Conservation (phyloP, 192 early-diverging fungal genomes). For the Coemansia sp. region DNA sequence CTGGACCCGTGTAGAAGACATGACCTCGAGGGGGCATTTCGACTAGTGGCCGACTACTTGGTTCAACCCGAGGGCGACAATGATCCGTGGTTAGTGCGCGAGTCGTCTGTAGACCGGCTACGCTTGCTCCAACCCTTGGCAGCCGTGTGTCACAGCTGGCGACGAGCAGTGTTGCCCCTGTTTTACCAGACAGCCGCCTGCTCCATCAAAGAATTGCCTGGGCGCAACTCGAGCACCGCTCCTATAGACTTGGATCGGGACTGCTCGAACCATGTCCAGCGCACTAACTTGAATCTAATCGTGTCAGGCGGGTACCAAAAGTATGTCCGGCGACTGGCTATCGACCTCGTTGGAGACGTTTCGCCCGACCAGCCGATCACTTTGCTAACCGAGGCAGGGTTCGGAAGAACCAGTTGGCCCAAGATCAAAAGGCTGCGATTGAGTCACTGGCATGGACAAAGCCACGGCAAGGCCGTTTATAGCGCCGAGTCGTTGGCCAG, state of each 20-base stretch:
- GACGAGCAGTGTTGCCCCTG: constrained; percentile 29
- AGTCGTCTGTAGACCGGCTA: constrained; percentile 19
- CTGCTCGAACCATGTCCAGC: background rate
- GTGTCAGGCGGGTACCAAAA: constrained; percentile 20
- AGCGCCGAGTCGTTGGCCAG: constrained; percentile 26
- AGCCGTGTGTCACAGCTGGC: constrained; percentile 37
- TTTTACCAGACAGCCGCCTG: constrained; percentile 41
- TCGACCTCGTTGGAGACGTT: constrained; percentile 38
- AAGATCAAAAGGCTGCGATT: constrained; percentile 25
- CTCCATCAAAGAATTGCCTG: constrained; percentile 19
- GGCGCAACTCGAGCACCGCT: background rate
- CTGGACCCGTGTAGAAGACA: constrained; percentile 5
- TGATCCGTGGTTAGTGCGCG: background rate
- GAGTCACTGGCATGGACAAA: constrained; percentile 31
- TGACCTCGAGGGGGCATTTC: constrained; percentile 17
- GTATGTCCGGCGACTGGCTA: constrained; percentile 27
- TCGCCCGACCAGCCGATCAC: constrained; percentile 19
- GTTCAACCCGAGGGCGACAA: background rate
- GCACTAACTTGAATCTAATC: constrained; percentile 34
- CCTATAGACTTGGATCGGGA: background rate
- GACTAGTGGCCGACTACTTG: constrained; percentile 26
- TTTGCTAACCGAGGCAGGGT: constrained; percentile 27
- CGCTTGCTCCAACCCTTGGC: constrained; percentile 37
- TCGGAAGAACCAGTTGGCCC: constrained; percentile 20
- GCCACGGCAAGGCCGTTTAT: constrained; percentile 3